phyloP scores from a whole-genome alignment of 2,329 filamentous ascomycete species.

The Karstenula rhodostoma region DNA sequence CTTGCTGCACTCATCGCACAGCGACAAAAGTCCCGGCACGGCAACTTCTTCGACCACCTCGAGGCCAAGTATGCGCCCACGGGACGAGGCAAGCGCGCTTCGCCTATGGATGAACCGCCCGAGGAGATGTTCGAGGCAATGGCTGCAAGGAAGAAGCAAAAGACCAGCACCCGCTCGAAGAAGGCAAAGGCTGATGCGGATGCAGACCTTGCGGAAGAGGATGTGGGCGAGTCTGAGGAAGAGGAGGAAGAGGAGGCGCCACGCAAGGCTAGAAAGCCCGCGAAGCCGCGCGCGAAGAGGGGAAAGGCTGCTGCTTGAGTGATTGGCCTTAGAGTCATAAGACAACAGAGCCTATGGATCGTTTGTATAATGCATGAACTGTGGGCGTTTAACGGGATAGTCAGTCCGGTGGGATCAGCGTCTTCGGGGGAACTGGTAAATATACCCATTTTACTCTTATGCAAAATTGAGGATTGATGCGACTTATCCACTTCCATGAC shows the following conservation, averaged over 20 bases:
- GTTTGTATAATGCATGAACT: background rate
- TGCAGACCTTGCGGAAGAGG: constrained; percentile 35
- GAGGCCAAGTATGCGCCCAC: constrained; percentile 48
- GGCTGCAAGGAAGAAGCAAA: constrained; percentile 39
- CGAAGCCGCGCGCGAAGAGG: constrained; percentile 25
- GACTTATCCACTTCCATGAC: background rate
- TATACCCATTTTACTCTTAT: constrained; percentile 3
- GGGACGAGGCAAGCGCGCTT: constrained; percentile 55
- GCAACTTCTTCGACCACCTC: constrained; percentile 46
- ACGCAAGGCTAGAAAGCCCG: constrained; percentile 31
- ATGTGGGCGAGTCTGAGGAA: constrained; percentile 36
- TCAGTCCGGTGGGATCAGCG: background rate
- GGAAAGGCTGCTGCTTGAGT: constrained; percentile 16
- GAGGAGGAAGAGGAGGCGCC: constrained; percentile 28
- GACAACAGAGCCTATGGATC: background rate
- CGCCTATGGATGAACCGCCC: constrained; percentile 61
- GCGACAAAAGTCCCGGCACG: constrained; percentile 43
- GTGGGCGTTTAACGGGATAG: background rate
- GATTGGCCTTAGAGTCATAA: background rate
- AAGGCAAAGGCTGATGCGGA: constrained; percentile 29
- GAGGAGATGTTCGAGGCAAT: constrained; percentile 67
- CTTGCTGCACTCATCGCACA: constrained; percentile 50
- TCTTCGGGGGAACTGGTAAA: background rate
- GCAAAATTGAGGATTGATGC: background rate
- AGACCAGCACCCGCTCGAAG: constrained; percentile 24